Percentiles rank a stretch among this genome's conserved stretches.
Evolutionary conservation across 495 filamentous ascomycete genomes (phyloP).

Genomic region (Polyplosphaeria fusca): DNA sequence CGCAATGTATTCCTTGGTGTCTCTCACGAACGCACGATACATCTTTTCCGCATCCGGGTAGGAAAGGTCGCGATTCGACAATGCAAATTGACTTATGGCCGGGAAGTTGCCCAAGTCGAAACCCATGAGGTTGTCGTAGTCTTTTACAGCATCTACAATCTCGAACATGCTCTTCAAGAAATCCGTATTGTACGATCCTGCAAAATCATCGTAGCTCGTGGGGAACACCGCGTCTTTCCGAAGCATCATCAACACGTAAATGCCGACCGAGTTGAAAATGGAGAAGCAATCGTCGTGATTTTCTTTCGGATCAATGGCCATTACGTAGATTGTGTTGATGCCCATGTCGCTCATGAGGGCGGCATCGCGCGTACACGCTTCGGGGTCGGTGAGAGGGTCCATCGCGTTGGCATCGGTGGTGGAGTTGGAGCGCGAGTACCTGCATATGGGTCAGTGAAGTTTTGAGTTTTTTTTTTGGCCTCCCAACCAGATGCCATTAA

Average conservation of each 20-base stretch:
- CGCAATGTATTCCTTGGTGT: constrained; percentile 79
- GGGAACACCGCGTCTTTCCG: constrained; percentile 65
- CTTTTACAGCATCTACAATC: constrained; percentile 88
- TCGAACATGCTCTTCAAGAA: constrained; percentile 83
- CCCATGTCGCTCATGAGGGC: constrained; percentile 82
- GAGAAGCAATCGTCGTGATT: constrained; percentile 85
- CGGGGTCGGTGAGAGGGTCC: constrained; percentile 51
- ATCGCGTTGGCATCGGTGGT: not conserved
- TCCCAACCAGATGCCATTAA: not conserved
- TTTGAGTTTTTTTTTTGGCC: not conserved
- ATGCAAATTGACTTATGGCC: constrained; percentile 41
- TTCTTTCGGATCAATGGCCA: constrained; percentile 75
- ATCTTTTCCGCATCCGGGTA: not conserved
- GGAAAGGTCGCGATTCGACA: not conserved
- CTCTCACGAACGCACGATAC: constrained; percentile 59
- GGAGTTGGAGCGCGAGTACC: not conserved
- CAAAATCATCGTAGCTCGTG: constrained; percentile 60
- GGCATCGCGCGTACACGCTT: constrained; percentile 80
- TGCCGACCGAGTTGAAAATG: constrained; percentile 82
- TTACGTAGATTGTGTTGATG: constrained; percentile 84
- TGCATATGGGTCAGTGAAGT: too few relatives aligned
- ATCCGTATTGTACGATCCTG: constrained; percentile 62
- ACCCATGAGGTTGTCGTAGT: constrained; percentile 54
- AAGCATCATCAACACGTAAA: constrained; percentile 68
- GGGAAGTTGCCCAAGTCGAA: constrained; percentile 85